These are phyloP conservation scores for Colletotrichum destructivum DNA, from an alignment of 2,329 filamentous ascomycete species.

Conservation along the genomic window DNA sequence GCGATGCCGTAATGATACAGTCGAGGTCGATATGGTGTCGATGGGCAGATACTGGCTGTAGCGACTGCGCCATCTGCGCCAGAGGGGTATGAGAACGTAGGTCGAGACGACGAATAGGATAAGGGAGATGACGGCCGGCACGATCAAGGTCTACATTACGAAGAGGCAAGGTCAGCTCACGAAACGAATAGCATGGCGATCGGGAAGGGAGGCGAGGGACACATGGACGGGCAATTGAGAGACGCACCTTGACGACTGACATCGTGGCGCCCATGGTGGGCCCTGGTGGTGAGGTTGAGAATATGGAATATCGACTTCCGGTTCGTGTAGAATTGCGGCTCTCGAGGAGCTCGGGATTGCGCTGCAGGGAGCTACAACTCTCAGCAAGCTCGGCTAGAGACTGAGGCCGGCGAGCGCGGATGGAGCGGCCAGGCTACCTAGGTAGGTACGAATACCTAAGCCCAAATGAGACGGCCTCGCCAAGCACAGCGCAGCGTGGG, in stretches of 20 bases:
- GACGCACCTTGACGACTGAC: constrained; percentile 54
- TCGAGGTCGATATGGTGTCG: constrained; percentile 73
- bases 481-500: constrained; percentile 18
- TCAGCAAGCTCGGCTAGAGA: constrained; percentile 21
- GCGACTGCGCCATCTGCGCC: constrained; percentile 78
- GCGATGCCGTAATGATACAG: constrained; percentile 67
- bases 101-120: constrained; percentile 77
- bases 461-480: constrained; percentile 24
- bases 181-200: neutral
- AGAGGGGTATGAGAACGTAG: constrained; percentile 77
- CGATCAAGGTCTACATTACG: constrained; percentile 72
- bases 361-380: constrained; percentile 5
- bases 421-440: constrained; percentile 24
- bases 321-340: constrained; percentile 2
- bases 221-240: neutral
- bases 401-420: constrained; percentile 25
- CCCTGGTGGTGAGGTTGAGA: constrained; percentile 8
- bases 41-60: constrained; percentile 83
- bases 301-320: constrained; percentile 3
- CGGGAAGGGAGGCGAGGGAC: constrained; percentile 46
- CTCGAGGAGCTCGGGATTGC: neutral
- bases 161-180: constrained; percentile 30
- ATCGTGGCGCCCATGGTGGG: constrained; percentile 53
- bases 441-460: neutral
- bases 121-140: constrained; percentile 80